Conservation (phyloP, 495 filamentous ascomycete species). For the Friedmanniomyces simplex region DNA sequence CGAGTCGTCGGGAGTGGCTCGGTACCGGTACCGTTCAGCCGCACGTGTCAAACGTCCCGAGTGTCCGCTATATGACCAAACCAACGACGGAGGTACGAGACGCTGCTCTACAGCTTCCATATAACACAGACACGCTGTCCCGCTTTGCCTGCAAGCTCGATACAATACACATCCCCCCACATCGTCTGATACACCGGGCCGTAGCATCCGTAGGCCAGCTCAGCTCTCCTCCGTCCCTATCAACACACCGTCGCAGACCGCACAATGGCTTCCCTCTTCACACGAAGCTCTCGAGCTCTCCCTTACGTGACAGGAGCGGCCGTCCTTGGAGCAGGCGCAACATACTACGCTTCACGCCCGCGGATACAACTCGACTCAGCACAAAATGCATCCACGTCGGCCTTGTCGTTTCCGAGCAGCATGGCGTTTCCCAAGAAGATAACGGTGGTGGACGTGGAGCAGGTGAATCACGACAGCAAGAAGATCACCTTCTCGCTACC, state of each 20-base stretch:
- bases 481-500: slow-evolving; percentile 18
- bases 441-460: slow-evolving; percentile 10
- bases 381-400: slow-evolving; percentile 1
- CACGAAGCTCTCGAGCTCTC: not conserved
- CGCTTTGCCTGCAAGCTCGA: not conserved
- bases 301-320: not conserved
- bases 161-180: no score
- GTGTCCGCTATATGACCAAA: no score
- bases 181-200: no score
- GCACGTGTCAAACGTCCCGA: no score
- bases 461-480: slow-evolving; percentile 23
- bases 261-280: not conserved
- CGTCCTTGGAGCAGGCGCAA: not conserved
- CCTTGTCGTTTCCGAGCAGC: slow-evolving; percentile 12
- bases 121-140: not conserved
- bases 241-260: not conserved
- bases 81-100: no score
- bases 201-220: no score
- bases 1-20: not conserved
- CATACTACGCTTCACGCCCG: not conserved
- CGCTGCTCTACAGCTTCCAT: no score
- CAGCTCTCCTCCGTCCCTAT: no score
- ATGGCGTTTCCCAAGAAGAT: slow-evolving; percentile 17
- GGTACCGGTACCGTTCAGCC: not conserved
- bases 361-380: slow-evolving; percentile 15